Evolutionary conservation across 1,284 basidiomycete species (phyloP), one percentile per base, ranked within the genome.

Genomic region (Austroboletus niveus): DNA sequence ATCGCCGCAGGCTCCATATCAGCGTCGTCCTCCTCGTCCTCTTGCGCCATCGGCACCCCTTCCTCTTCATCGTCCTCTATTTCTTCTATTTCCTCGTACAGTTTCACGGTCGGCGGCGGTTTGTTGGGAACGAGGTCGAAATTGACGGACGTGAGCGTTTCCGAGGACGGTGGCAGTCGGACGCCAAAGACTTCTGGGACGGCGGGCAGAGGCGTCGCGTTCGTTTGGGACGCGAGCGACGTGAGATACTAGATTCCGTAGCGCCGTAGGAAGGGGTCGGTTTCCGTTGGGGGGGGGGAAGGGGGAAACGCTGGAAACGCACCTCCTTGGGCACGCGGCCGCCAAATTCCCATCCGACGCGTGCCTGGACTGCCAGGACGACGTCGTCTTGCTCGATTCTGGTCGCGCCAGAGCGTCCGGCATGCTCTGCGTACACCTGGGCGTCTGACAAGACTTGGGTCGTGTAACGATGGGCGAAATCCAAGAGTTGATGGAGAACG

Each of bases 111-210:
- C 5, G 88, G 84, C 20, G 89, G 84, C 14, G 90, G 83, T 61
- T 86, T 84, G 68, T 93, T 94, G 8, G 96, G 94, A 0, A 97
- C 81, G 60, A 98, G 81, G 62, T 94, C 87, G 74, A 98, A 99
- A 74, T 97, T 92, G 58, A 97, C 85, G 20, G 90, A 80, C 11
- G 93, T 92, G 35, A 99, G 79, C 51, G 93, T 89, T 39, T 98
- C 92, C 27, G 84, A 73, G 11, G 83, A 65, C 4, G 89, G 87
- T 0, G 96, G 96, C 20, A 98, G 75, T 20, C 94, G 87, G 44
- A 98, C 83, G 34, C 95, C 96, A 71, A 97, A 98, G 1, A 94
- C 86, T 73, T 98, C 96, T n/a, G 91, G 90, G 10, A 98, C 88
- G 4, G 92, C 75, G 4, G 96, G 96, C 5, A 99, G 80, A 0